Evolutionary conservation across 345 rosid species (phyloP).

Genomic region (Eucalyptus rudis): DNA sequence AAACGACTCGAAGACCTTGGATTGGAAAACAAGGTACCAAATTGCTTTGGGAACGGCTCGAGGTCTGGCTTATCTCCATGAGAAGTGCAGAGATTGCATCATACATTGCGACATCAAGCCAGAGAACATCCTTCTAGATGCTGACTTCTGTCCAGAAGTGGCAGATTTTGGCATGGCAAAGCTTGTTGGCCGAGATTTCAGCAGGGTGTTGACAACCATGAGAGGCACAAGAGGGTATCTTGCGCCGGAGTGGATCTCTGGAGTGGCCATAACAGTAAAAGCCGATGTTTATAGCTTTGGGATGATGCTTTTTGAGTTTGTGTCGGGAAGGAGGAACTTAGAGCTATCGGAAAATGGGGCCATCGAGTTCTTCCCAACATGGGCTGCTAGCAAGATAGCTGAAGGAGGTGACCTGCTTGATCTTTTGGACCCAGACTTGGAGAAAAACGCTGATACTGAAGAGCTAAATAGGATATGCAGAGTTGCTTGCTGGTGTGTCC

Average conservation of each 20-base stretch:
- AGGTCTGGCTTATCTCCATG: constrained; percentile 39
- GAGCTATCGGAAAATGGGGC: constrained; percentile 33
- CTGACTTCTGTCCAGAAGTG: too few species aligned
- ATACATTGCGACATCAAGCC: constrained; percentile 12
- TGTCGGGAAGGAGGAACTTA: constrained; percentile 62
- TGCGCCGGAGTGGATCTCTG: too few species aligned
- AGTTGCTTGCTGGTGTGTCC: constrained; percentile 82
- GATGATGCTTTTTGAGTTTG: constrained; percentile 72
- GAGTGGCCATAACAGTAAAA: too few species aligned
- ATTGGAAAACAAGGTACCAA: constrained; percentile 33
- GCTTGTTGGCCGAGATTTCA: constrained; percentile 59
- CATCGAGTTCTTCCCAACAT: constrained; percentile 41
- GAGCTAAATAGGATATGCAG: constrained; percentile 49
- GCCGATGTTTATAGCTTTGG: constrained; percentile 69
- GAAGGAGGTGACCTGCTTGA: constrained; percentile 30
- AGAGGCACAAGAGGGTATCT: constrained; percentile 52
- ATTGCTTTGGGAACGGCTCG: constrained; percentile 66
- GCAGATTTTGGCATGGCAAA: too few species aligned
- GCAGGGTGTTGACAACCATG: constrained; percentile 74
- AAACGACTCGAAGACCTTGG: not conserved
- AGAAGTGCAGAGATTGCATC: constrained; percentile 43
- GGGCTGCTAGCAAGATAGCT: constrained; percentile 30
- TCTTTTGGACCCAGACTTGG: constrained; percentile 36
- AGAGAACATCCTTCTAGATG: too few species aligned
- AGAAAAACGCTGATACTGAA: constrained; percentile 20